Evolutionary conservation across 805 yeast genomes (phyloP).

Genomic region (Candida schatavii): DNA sequence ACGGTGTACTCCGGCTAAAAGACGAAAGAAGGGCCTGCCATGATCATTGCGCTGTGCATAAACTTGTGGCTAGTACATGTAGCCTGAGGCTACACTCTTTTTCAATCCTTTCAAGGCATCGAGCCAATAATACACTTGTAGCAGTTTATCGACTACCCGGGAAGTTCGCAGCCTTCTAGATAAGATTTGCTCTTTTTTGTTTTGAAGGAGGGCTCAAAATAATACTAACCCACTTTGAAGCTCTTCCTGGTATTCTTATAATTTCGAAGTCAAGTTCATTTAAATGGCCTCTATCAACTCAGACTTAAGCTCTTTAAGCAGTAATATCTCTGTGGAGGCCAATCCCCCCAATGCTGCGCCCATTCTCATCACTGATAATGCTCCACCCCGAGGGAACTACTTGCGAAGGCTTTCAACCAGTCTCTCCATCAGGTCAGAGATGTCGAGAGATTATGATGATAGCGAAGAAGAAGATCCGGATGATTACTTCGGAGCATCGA

Average conservation of each 20-base stretch:
- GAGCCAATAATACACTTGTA: too few relatives aligned
- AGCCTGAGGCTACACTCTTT: too few relatives aligned
- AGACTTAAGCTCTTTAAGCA: background rate
- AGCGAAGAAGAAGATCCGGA: background rate
- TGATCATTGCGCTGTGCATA: too few relatives aligned
- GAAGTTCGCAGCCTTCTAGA: too few relatives aligned
- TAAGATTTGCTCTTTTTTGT: too few relatives aligned
- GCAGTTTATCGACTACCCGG: too few relatives aligned
- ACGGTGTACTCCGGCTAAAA: too few relatives aligned
- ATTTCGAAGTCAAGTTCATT: background rate
- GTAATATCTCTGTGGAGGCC: conserved; percentile 5
- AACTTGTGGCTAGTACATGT: too few relatives aligned
- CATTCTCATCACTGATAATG: background rate
- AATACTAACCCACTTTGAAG: background rate
- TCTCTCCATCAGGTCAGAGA: background rate
- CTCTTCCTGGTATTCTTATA: background rate
- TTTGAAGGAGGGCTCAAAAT: too few relatives aligned
- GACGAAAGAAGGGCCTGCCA: too few relatives aligned
- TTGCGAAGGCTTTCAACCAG: conserved; percentile 16
- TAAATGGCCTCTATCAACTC: background rate
- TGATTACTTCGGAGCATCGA: background rate
- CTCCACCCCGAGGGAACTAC: background rate
- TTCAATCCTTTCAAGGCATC: too few relatives aligned
- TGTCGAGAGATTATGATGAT: background rate
- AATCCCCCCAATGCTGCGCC: conserved; percentile 4